Percentiles rank a stretch among this genome's conserved stretches.
Conservation (phyloP, 2,329 filamentous ascomycete species). For the Penicillium palitans region DNA sequence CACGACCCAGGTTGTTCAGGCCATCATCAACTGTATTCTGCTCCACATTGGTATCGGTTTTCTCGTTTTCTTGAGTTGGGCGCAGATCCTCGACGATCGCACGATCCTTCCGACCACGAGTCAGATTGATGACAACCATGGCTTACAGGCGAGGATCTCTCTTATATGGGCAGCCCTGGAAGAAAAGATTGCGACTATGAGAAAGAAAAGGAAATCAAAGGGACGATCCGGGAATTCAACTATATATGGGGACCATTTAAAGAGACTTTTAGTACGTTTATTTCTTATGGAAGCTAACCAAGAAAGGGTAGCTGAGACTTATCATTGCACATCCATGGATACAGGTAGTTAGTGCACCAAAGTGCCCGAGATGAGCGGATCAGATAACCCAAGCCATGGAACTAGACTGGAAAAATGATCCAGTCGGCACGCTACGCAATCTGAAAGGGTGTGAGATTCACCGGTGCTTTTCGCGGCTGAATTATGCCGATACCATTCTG, state of each 20-base stretch:
- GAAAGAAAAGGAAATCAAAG: not conserved
- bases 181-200: not conserved
- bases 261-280: not conserved
- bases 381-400: too few species aligned
- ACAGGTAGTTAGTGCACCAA: not conserved
- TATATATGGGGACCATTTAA: not conserved
- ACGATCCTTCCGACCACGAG: constrained; percentile 3
- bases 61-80: constrained; percentile 1
- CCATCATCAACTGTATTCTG: not conserved
- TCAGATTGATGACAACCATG: constrained; percentile 8
- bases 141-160: not conserved
- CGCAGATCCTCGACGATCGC: constrained; percentile 1
- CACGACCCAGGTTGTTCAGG: not conserved
- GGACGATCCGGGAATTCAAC: not conserved
- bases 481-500: too few species aligned
- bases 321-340: too few species aligned
- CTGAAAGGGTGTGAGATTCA: too few species aligned
- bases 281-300: not conserved
- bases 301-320: not conserved
- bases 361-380: not conserved
- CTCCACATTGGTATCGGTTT: constrained; percentile 4
- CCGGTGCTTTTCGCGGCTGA: too few species aligned
- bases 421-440: too few species aligned
- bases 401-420: too few species aligned
- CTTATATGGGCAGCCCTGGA: not conserved